phyloP scores from a whole-genome alignment of 345 rosid genomes.

The Eucalyptus cladocalyx region DNA sequence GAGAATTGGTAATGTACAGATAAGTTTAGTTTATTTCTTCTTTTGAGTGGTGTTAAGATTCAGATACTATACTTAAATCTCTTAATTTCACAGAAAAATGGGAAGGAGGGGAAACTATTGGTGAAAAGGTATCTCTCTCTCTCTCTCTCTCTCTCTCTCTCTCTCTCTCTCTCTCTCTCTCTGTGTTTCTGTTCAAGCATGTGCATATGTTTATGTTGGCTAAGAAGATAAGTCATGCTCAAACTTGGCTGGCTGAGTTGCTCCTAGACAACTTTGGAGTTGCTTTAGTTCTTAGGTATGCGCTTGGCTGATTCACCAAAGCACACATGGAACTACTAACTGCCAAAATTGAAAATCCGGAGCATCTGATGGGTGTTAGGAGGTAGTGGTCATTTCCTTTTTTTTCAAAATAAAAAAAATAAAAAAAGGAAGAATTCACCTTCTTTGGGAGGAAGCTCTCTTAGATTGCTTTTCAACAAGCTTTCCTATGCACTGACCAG shows the following conservation, averaged over 20 bases:
- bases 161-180: neutral
- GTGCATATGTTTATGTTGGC: neutral
- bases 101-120: conserved; percentile 74
- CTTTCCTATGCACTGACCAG: neutral
- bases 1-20: conserved; percentile 39
- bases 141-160: neutral
- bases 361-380: neutral
- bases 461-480: neutral
- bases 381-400: neutral
- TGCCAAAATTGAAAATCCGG: neutral
- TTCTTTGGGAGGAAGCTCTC: neutral
- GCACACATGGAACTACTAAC: neutral
- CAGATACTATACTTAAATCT: neutral
- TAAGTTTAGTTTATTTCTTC: neutral
- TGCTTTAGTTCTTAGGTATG: neutral
- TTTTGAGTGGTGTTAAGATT: neutral
- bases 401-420: too few species aligned
- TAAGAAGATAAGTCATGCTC: too few species aligned
- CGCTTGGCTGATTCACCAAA: neutral
- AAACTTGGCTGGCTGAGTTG: neutral
- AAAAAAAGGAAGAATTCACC: neutral
- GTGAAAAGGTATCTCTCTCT: conserved; percentile 46
- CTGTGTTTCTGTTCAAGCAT: neutral
- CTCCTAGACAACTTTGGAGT: neutral
- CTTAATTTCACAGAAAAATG: conserved; percentile 35